phyloP scores from a whole-genome alignment of 352 stramenopile genomes.

The Thraustochytrium sp. region DNA sequence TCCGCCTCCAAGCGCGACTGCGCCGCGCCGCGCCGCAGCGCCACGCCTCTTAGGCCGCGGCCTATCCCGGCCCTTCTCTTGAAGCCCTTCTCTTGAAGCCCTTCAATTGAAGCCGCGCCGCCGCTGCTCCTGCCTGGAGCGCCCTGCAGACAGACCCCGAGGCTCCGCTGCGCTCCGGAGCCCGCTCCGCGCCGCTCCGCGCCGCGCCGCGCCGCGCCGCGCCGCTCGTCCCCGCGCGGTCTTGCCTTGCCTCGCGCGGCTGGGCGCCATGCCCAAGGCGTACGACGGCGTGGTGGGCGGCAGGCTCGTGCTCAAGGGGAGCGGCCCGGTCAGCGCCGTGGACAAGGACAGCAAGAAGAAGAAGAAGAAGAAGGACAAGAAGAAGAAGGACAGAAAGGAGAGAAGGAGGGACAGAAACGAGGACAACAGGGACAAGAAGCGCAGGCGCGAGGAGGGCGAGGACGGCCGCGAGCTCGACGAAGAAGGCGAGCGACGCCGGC shows the following conservation, averaged over 20 bases:
- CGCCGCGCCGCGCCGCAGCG: too few relatives aligned
- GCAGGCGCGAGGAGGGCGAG: not conserved
- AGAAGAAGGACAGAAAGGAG: not conserved
- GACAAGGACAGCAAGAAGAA: not conserved
- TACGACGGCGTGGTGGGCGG: conserved; percentile 2
- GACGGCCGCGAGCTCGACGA: not conserved
- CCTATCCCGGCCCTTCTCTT: too few relatives aligned
- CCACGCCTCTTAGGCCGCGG: too few relatives aligned
- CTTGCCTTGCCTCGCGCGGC: too few relatives aligned
- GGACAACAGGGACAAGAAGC: not conserved
- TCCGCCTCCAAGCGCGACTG: too few relatives aligned
- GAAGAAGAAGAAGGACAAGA: conserved; percentile 16
- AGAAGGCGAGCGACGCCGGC: not conserved
- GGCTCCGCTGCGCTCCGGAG: not conserved
- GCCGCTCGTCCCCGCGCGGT: not conserved
- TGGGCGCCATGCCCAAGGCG: not conserved
- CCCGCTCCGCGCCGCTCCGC: too few relatives aligned
- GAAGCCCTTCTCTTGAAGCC: too few relatives aligned
- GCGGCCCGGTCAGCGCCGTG: not conserved
- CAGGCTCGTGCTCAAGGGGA: conserved; percentile 16
- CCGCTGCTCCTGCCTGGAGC: not conserved
- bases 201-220: too few relatives aligned
- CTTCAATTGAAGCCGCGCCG: too few relatives aligned
- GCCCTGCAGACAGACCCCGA: not conserved
- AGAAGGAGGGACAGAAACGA: not conserved